phyloP scores from a whole-genome alignment of 2,329 filamentous ascomycete genomes.

The Diaporthe longicolla region DNA sequence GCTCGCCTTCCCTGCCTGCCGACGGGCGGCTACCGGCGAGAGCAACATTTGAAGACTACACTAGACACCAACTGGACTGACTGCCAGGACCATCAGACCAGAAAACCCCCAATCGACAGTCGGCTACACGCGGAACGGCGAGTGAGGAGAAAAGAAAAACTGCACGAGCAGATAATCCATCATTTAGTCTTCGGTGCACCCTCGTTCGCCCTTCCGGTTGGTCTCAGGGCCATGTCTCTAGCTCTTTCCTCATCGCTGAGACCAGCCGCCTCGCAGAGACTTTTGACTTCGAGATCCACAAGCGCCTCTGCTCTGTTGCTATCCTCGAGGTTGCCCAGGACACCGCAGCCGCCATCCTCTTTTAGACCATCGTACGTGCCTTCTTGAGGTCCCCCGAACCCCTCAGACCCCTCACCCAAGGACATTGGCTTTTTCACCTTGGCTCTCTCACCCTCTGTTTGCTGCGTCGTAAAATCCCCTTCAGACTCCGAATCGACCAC shows the following conservation, averaged over 20 bases:
- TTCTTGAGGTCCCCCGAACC: not conserved
- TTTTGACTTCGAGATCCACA: constrained; percentile 34
- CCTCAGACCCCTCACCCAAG: not conserved
- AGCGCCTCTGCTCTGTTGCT: constrained; percentile 28
- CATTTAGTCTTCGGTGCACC: constrained; percentile 20
- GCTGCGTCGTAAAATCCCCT: constrained; percentile 14
- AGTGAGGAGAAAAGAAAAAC: constrained; percentile 18
- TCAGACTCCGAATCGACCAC: not conserved
- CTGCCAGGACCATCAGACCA: constrained; percentile 18
- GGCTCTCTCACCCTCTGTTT: not conserved
- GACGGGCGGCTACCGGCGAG: constrained; percentile 6
- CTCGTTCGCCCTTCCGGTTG: not conserved
- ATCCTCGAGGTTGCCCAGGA: constrained; percentile 26
- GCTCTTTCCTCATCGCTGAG: constrained; percentile 40
- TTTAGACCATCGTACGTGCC: constrained; percentile 38
- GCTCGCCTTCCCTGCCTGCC: constrained; percentile 14
- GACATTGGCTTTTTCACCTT: not conserved
- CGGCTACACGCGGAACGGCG: constrained; percentile 30
- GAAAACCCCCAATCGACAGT: constrained; percentile 24
- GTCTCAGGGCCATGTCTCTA: constrained; percentile 40
- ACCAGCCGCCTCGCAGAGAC: constrained; percentile 40
- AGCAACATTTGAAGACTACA: constrained; percentile 32
- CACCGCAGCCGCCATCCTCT: constrained; percentile 9
- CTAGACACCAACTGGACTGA: not conserved
- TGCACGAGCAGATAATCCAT: constrained; percentile 21